These are phyloP conservation scores for Colletotrichum agaves DNA, from an alignment of 2,329 filamentous ascomycete species.

Conservation along the genomic window DNA sequence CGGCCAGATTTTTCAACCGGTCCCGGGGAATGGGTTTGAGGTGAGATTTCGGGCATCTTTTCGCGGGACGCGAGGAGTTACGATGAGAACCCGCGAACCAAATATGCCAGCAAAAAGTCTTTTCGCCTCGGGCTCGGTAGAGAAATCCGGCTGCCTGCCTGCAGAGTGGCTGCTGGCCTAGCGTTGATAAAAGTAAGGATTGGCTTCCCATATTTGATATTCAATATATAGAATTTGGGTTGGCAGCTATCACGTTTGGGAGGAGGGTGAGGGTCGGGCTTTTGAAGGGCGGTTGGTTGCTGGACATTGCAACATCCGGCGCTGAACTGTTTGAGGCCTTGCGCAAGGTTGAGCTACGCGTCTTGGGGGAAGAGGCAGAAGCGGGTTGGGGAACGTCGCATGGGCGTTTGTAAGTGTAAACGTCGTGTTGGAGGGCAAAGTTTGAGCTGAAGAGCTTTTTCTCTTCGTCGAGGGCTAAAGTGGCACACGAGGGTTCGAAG, in stretches of 20 bases:
- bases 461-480: background rate
- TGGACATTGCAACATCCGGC: slow-evolving; percentile 14
- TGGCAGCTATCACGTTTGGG: slow-evolving; percentile 28
- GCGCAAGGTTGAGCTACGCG: slow-evolving; percentile 26
- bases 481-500: background rate
- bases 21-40: slow-evolving; percentile 7
- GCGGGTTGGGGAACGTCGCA: slow-evolving; percentile 3
- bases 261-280: background rate
- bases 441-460: slow-evolving; percentile 9
- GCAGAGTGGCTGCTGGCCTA: background rate
- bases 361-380: background rate
- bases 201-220: slow-evolving; percentile 5
- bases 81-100: background rate
- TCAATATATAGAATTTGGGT: slow-evolving; percentile 27
- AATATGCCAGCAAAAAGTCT: background rate
- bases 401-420: slow-evolving; percentile 4
- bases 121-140: background rate
- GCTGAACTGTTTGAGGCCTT: slow-evolving; percentile 26
- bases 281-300: slow-evolving; percentile 1
- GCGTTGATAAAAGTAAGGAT: background rate
- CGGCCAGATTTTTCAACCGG: slow-evolving; percentile 29
- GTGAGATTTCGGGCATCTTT: background rate
- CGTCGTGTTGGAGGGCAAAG: slow-evolving; percentile 5
- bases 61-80: background rate
- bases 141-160: background rate